Evolutionary conservation across 305 asterid genomes (phyloP).

Genomic region (Salvia sclarea): DNA sequence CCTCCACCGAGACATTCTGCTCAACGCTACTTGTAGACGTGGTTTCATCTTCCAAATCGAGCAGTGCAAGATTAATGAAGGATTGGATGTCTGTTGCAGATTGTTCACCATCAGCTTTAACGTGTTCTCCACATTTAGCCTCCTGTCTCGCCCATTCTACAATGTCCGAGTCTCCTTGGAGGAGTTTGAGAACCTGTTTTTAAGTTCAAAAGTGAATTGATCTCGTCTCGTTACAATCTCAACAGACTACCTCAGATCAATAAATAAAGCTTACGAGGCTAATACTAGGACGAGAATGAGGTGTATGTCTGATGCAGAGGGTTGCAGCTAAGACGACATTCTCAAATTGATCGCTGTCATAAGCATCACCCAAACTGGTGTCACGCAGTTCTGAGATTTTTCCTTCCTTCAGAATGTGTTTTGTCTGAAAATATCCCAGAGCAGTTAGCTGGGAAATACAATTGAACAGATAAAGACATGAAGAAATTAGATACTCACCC

Average conservation of each 20-base stretch:
- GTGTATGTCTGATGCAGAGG: slow-evolving; percentile 64
- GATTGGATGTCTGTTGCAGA: slow-evolving; percentile 58
- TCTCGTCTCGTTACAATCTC: background rate
- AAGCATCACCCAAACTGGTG: slow-evolving; percentile 46
- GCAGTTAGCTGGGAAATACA: slow-evolving; percentile 22
- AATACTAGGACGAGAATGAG: slow-evolving; percentile 62
- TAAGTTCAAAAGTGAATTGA: slow-evolving; percentile 1
- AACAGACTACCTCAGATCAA: background rate
- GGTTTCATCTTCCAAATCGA: slow-evolving; percentile 60
- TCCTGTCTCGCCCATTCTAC: slow-evolving; percentile 57
- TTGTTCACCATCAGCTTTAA: slow-evolving; percentile 40
- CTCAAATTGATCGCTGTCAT: slow-evolving; percentile 59
- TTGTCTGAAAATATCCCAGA: slow-evolving; percentile 51
- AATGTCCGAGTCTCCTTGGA: slow-evolving; percentile 58
- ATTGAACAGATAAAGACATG: slow-evolving; percentile 17
- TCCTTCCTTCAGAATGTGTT: slow-evolving; percentile 53
- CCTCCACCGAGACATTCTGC: slow-evolving; percentile 60
- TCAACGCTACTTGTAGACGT: slow-evolving; percentile 53
- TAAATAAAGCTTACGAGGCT: slow-evolving; percentile 45
- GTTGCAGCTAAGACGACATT: slow-evolving; percentile 58
- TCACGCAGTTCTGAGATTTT: slow-evolving; percentile 54
- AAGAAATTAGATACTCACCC: slow-evolving; percentile 54
- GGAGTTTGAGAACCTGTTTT: slow-evolving; percentile 64
- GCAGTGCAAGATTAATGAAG: slow-evolving; percentile 68
- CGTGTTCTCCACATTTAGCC: slow-evolving; percentile 39